Conservation (phyloP, 208 protist genomes). For the Crithidia fasciculata region DNA sequence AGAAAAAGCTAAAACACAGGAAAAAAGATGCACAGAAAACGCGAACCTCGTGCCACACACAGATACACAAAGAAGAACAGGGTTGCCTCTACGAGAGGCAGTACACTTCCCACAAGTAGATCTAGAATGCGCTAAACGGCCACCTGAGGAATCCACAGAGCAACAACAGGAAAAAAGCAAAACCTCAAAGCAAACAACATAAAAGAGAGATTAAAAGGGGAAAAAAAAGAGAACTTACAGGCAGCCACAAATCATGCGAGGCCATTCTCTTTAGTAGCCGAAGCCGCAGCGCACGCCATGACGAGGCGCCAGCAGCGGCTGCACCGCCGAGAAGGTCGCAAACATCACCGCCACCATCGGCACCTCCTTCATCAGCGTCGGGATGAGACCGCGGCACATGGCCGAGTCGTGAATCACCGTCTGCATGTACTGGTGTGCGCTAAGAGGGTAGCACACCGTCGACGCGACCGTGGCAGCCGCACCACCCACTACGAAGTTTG, state of each 20-base stretch:
- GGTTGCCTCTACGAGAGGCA: too few relatives aligned
- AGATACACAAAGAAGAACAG: not conserved
- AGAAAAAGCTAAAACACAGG: not conserved
- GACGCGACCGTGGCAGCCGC: constrained; percentile 80
- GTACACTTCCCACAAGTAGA: too few relatives aligned
- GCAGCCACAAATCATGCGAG: too few relatives aligned
- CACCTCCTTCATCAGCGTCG: constrained; percentile 86
- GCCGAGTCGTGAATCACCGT: constrained; percentile 92
- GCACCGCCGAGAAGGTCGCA: constrained; percentile 77
- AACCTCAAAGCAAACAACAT: not conserved
- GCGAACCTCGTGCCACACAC: not conserved
- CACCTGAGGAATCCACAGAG: not conserved
- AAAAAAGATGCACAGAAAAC: not conserved
- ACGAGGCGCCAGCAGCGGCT: constrained; percentile 77
- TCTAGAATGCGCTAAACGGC: too few relatives aligned
- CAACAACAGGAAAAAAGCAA: not conserved
- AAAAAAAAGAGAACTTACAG: too few relatives aligned
- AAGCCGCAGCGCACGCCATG: constrained; percentile 88
- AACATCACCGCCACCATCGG: constrained; percentile 89
- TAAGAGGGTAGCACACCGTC: constrained; percentile 88
- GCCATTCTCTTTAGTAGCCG: constrained; percentile 61
- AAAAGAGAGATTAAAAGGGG: not conserved
- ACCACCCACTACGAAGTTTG: constrained; percentile 78
- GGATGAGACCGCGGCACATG: constrained; percentile 79
- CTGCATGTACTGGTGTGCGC: constrained; percentile 88